These are phyloP conservation scores for Fusarium buharicum DNA, from an alignment of 2,329 filamentous ascomycete species.

Conservation along the genomic window DNA sequence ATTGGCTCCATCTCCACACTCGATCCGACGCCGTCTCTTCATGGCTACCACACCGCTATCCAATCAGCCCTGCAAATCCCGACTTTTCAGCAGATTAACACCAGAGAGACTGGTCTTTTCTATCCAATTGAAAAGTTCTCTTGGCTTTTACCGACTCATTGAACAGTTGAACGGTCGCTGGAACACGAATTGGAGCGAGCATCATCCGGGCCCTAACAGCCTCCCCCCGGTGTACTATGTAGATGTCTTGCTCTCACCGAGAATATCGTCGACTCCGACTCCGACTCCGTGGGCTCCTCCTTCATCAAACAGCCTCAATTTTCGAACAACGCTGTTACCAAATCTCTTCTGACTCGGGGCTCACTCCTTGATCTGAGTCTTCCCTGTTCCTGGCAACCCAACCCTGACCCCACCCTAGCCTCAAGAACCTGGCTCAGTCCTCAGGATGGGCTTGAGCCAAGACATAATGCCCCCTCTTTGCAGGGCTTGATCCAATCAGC, in stretches of 20 bases:
- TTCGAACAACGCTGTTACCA: slow-evolving; percentile 15
- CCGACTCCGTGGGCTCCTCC: slow-evolving; percentile 13
- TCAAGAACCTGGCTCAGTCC: slow-evolving; percentile 27
- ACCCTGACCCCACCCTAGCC: slow-evolving; percentile 18
- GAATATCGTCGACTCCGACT: slow-evolving; percentile 14
- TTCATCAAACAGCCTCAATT: slow-evolving; percentile 38
- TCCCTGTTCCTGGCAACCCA: slow-evolving; percentile 31
- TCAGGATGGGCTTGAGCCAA: slow-evolving; percentile 23
- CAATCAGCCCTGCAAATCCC: slow-evolving; percentile 45
- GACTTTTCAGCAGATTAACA: slow-evolving; percentile 30
- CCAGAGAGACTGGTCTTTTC: slow-evolving; percentile 4
- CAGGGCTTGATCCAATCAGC: slow-evolving; percentile 41
- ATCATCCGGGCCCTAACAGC: slow-evolving; percentile 27
- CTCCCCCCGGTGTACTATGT: slow-evolving; percentile 16
- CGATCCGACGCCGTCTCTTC: slow-evolving; percentile 31
- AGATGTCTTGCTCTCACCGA: too few relatives aligned
- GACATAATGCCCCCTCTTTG: slow-evolving; percentile 23
- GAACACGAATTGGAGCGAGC: slow-evolving; percentile 28
- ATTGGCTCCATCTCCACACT: slow-evolving; percentile 35
- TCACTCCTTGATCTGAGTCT: slow-evolving; percentile 24
- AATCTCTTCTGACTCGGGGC: slow-evolving; percentile 12
- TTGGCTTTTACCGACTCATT: slow-evolving; percentile 37
- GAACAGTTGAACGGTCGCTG: slow-evolving; percentile 29
- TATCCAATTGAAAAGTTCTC: slow-evolving; percentile 3
- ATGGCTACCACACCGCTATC: slow-evolving; percentile 39